phyloP scores from a whole-genome alignment of 306 rosid species.

The Lotus japonicus region DNA sequence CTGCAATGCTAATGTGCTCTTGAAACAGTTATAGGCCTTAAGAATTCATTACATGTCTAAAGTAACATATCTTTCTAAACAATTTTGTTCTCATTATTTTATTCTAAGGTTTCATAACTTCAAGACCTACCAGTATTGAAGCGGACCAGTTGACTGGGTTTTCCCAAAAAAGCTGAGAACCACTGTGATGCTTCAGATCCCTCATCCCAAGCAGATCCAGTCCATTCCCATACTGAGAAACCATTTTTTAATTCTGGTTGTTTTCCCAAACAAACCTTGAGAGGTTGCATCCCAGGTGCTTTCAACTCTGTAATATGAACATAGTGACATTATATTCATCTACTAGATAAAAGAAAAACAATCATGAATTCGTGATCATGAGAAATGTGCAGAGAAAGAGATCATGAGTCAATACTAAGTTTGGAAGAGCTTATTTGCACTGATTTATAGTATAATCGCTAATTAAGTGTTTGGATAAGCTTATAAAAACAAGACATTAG shows the following conservation, averaged over 20 bases:
- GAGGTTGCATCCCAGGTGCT: constrained; percentile 87
- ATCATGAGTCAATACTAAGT: too few species aligned
- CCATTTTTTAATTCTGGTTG: constrained; percentile 42
- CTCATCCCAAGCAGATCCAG: constrained; percentile 82
- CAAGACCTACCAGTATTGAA: constrained; percentile 55
- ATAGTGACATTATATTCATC: constrained; percentile 7
- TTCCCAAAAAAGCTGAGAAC: constrained; percentile 69
- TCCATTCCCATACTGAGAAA: constrained; percentile 90
- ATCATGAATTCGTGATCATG: neutral
- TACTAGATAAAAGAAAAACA: neutral
- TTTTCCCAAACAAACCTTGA: constrained; percentile 51
- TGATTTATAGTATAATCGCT: too few species aligned
- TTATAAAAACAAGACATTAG: too few species aligned
- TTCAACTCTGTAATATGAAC: constrained; percentile 49
- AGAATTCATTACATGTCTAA: neutral
- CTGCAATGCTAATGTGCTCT: neutral
- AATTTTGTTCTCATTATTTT: neutral
- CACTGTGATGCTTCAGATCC: constrained; percentile 72
- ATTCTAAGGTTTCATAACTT: neutral
- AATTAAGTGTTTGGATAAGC: too few species aligned
- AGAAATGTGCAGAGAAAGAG: neutral
- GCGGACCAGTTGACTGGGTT: constrained; percentile 68
- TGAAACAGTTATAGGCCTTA: neutral
- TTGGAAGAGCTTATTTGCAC: too few species aligned
- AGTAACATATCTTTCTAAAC: neutral